Conservation (phyloP, 225 moss, liverwort and hornwort species). For the Sphagnum tenellum region DNA sequence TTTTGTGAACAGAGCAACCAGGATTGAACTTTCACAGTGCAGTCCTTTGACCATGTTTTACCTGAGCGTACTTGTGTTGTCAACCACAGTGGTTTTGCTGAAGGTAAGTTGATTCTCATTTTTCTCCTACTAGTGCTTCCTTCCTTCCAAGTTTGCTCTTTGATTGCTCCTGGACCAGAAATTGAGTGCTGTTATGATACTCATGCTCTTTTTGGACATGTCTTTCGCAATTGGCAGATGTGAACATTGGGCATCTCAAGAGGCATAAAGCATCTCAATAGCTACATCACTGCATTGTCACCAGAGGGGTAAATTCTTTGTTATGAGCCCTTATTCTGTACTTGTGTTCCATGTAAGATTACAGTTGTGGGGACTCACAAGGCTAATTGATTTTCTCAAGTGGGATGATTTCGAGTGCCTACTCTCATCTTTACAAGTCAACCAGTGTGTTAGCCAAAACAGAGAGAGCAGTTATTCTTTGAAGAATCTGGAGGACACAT, state of each 20-base stretch:
- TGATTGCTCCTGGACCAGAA: no score
- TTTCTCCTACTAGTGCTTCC: neutral
- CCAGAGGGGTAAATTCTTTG: constrained; percentile 40
- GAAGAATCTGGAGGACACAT: constrained; percentile 77
- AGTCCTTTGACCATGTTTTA: constrained; percentile 42
- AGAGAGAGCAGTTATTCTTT: constrained; percentile 94
- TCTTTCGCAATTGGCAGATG: constrained; percentile 34
- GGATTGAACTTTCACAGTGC: constrained; percentile 92
- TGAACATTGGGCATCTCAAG: constrained; percentile 81
- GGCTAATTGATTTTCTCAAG: no score
- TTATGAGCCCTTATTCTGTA: no score
- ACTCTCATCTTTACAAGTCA: constrained; percentile 23
- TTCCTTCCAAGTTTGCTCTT: neutral
- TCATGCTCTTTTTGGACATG: no score
- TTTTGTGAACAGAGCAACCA: constrained; percentile 59
- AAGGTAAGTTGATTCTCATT: constrained; percentile 35
- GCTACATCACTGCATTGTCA: constrained; percentile 79
- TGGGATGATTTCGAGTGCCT: no score
- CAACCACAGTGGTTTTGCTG: constrained; percentile 93
- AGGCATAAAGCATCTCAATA: constrained; percentile 95
- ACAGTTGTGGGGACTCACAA: no score
- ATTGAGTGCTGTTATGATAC: neutral
- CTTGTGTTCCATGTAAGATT: no score
- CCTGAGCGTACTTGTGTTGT: constrained; percentile 66
- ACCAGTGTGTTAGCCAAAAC: constrained; percentile 94